These are phyloP conservation scores for Diplodia seriata DNA, from an alignment of 2,329 filamentous ascomycete species.

Conservation along the genomic window DNA sequence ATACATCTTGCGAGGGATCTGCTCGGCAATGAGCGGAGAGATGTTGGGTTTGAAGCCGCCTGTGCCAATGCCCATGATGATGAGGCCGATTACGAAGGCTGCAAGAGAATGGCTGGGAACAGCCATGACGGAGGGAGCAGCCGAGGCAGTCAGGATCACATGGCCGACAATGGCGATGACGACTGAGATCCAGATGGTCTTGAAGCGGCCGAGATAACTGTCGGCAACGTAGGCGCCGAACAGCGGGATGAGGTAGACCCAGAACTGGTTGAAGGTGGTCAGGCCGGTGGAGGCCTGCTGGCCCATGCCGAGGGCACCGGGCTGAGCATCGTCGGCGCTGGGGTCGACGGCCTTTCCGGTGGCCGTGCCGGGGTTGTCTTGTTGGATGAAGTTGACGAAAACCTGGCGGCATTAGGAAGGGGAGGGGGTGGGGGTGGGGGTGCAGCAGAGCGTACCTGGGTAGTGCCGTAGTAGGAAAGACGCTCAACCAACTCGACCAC, in stretches of 20 bases:
- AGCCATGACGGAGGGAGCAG: conserved; percentile 59
- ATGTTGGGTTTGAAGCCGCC: conserved; percentile 75
- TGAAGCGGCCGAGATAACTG: conserved; percentile 67
- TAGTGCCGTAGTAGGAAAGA: conserved; percentile 49
- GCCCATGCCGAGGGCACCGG: conserved; percentile 63
- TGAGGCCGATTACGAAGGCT: conserved; percentile 62
- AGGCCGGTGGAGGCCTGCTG: conserved; percentile 61
- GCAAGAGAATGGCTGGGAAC: conserved; percentile 58
- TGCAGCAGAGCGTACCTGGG: conserved; percentile 14
- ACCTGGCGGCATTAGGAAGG: conserved; percentile 36
- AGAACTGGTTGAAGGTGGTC: conserved; percentile 63
- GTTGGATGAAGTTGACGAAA: conserved; percentile 50
- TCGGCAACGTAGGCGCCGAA: conserved; percentile 64
- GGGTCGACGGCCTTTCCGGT: conserved; percentile 44
- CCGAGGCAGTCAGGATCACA: conserved; percentile 62
- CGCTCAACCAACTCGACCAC: conserved; percentile 50
- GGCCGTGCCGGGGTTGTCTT: conserved; percentile 40
- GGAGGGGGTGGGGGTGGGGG: background rate
- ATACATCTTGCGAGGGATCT: conserved; percentile 64
- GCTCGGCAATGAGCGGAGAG: conserved; percentile 64
- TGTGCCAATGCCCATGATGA: conserved; percentile 71
- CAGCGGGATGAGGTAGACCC: conserved; percentile 65
- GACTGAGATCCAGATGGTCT: conserved; percentile 64
- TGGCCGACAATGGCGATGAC: conserved; percentile 65
- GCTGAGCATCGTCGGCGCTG: conserved; percentile 42